Evolutionary conservation across 495 filamentous ascomycete genomes (phyloP).

Genomic region (Neurospora africana): DNA sequence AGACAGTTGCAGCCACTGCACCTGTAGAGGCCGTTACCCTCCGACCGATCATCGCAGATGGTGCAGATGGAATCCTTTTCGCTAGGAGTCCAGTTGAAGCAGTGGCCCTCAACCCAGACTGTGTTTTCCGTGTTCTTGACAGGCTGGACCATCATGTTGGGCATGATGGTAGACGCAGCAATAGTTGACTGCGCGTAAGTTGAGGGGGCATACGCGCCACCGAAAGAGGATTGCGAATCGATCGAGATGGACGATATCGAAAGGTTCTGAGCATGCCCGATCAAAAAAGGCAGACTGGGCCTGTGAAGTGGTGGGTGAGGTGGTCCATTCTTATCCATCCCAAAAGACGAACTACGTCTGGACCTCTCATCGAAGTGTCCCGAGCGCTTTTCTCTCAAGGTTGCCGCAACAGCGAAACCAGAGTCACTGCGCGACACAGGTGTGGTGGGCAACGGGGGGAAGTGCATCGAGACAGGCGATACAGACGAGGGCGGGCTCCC

Average conservation of each 20-base stretch:
- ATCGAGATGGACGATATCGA: slow-evolving; percentile 77
- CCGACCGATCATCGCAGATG: slow-evolving; percentile 80
- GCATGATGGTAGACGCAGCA: slow-evolving; percentile 97
- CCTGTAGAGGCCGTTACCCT: slow-evolving; percentile 75
- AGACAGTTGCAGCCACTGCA: slow-evolving; percentile 68
- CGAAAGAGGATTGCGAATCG: slow-evolving; percentile 60
- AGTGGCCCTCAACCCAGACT: slow-evolving; percentile 91
- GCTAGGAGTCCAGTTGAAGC: slow-evolving; percentile 59
- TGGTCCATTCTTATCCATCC: slow-evolving; percentile 57
- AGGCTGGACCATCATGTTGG: slow-evolving; percentile 74
- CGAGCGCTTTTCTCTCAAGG: slow-evolving; percentile 84
- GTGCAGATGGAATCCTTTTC: slow-evolving; percentile 65
- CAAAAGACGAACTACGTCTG: slow-evolving; percentile 84
- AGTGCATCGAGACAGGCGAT: slow-evolving; percentile 72
- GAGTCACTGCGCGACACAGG: slow-evolving; percentile 82
- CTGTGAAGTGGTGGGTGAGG: slow-evolving; percentile 56
- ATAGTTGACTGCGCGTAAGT: slow-evolving; percentile 93
- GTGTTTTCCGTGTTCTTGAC: slow-evolving; percentile 78
- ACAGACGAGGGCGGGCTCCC: slow-evolving; percentile 74
- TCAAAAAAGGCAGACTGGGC: slow-evolving; percentile 75
- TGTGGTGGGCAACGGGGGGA: slow-evolving; percentile 62
- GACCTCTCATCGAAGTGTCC: slow-evolving; percentile 83
- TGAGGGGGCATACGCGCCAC: slow-evolving; percentile 82
- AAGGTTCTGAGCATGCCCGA: slow-evolving; percentile 63
- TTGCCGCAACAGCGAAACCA: slow-evolving; percentile 73